These are phyloP conservation scores for Oxytropis ochrocephala DNA, from an alignment of 306 rosid genomes.

Conservation along the genomic window DNA sequence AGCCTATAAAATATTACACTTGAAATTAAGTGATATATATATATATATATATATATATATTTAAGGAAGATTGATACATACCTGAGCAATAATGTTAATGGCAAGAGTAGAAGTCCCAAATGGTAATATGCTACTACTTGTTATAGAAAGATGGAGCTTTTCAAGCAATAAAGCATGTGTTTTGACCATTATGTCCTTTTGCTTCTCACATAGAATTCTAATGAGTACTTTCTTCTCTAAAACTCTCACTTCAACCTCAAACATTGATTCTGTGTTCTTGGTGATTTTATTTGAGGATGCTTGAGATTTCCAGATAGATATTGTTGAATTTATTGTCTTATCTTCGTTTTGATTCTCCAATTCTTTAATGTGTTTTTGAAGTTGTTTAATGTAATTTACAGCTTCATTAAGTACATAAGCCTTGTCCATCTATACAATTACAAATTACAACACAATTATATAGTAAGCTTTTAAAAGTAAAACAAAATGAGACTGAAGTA, in stretches of 20 bases:
- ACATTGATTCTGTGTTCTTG: not conserved
- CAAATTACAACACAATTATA: not conserved
- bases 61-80: not conserved
- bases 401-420: slow-evolving; percentile 21
- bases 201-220: slow-evolving; percentile 25
- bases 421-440: slow-evolving; percentile 23
- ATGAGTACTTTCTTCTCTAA: slow-evolving; percentile 19
- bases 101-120: slow-evolving; percentile 23
- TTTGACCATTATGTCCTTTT: slow-evolving; percentile 8
- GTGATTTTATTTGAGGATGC: not conserved
- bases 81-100: slow-evolving; percentile 31
- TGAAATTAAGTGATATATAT: no score
- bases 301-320: slow-evolving; percentile 4
- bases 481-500: no score
- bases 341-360: slow-evolving; percentile 15
- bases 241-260: slow-evolving; percentile 26
- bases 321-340: not conserved
- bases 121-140: slow-evolving; percentile 12
- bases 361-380: slow-evolving; percentile 14
- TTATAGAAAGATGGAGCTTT: slow-evolving; percentile 17
- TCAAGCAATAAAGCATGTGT: slow-evolving; percentile 12
- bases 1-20: no score
- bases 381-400: slow-evolving; percentile 15
- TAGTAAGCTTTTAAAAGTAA: no score
- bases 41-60: no score